These are phyloP conservation scores for Camelina neglecta DNA, from an alignment of 345 rosid genomes.

Conservation along the genomic window DNA sequence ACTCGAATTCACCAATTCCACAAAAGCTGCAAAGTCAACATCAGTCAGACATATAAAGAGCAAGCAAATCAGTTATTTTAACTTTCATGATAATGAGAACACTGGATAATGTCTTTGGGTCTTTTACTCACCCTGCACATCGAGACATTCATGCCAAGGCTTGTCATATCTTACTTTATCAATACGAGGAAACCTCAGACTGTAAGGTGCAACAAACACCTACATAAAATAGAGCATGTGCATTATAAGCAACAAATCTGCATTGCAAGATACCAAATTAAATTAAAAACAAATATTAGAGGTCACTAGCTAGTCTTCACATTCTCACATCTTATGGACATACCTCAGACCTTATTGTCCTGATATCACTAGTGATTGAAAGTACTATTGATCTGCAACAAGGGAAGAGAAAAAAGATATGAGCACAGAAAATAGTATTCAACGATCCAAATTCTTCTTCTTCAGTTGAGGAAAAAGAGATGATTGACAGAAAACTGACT, in stretches of 20 bases:
- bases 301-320: constrained; percentile 15
- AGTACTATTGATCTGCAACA: constrained; percentile 80
- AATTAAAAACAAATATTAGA: background rate
- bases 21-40: constrained; percentile 65
- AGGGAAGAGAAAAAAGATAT: constrained; percentile 21
- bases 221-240: constrained; percentile 39
- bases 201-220: constrained; percentile 97
- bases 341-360: constrained; percentile 95
- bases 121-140: constrained; percentile 75
- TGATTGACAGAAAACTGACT: constrained; percentile 53
- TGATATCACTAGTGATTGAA: constrained; percentile 91
- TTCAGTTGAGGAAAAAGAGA: constrained; percentile 13
- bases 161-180: constrained; percentile 95
- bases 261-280: constrained; percentile 14
- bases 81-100: constrained; percentile 1
- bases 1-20: constrained; percentile 83
- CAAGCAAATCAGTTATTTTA: background rate
- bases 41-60: background rate
- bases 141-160: constrained; percentile 97
- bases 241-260: constrained; percentile 7
- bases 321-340: constrained; percentile 37
- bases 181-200: constrained; percentile 96
- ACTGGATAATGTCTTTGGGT: background rate
- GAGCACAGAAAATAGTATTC: constrained; percentile 7
- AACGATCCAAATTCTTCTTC: constrained; percentile 13